Conservation (phyloP, 768 basidiomycete species). For the Tylopilus sp. region DNA sequence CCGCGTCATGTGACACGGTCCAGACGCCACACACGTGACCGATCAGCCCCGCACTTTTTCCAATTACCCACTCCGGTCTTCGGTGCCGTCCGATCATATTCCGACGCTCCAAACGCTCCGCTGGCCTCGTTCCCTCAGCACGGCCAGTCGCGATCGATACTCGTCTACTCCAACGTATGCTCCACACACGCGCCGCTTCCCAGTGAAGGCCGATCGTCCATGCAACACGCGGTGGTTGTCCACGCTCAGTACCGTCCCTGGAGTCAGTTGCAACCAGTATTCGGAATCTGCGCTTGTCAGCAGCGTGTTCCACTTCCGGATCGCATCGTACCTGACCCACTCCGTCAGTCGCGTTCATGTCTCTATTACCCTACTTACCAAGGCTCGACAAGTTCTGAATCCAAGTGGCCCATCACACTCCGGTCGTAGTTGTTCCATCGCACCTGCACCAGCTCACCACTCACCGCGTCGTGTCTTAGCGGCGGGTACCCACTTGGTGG, state of each 20-base stretch:
- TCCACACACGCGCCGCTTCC: conserved; percentile 89
- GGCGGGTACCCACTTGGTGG: conserved; percentile 66
- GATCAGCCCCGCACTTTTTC: conserved; percentile 20
- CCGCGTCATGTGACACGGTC: conserved; percentile 18
- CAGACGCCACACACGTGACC: conserved; percentile 18
- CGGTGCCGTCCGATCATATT: conserved; percentile 38
- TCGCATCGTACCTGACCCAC: conserved; percentile 67
- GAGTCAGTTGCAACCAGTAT: conserved; percentile 86
- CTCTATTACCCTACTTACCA: conserved; percentile 46
- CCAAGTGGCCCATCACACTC: conserved; percentile 67
- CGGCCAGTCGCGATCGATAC: conserved; percentile 73
- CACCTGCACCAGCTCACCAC: conserved; percentile 67
- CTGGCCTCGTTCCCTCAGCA: conserved; percentile 54
- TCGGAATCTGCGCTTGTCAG: conserved; percentile 80
- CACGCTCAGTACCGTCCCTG: conserved; percentile 88
- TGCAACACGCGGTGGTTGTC: conserved; percentile 95
- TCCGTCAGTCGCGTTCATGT: not conserved
- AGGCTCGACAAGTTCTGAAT: conserved; percentile 59
- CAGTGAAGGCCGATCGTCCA: conserved; percentile 87
- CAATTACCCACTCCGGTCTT: conserved; percentile 20
- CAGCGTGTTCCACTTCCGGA: conserved; percentile 71
- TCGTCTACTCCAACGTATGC: conserved; percentile 94
- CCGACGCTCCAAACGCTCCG: conserved; percentile 59
- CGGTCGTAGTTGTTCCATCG: conserved; percentile 96
- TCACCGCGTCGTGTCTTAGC: conserved; percentile 58